Percentiles rank a stretch among this genome's conserved stretches.
phyloP scores from a whole-genome alignment of 345 rosid genomes.

The Turnera subulata region DNA sequence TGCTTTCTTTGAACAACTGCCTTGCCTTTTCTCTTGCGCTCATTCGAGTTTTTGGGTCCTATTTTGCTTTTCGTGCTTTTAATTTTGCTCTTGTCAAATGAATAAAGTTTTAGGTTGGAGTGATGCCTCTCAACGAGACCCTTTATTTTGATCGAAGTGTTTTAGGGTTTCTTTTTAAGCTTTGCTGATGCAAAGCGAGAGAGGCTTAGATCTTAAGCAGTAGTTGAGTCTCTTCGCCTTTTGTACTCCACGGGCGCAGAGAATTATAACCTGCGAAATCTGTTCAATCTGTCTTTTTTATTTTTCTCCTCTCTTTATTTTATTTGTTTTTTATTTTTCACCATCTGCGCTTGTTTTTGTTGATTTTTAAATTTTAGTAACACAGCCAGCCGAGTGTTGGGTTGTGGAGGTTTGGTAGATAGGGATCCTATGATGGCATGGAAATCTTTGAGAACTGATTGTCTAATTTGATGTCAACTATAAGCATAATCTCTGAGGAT shows the following conservation, averaged over 20 bases:
- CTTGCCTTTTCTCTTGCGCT: not conserved
- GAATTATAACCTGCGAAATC: slow-evolving; percentile 44
- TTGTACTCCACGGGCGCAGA: slow-evolving; percentile 28
- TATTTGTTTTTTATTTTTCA: too few relatives aligned
- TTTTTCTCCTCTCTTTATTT: too few relatives aligned
- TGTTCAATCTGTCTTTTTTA: rapidly evolving
- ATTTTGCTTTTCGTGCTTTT: not conserved
- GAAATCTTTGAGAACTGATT: slow-evolving; percentile 63
- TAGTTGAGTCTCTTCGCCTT: slow-evolving; percentile 52
- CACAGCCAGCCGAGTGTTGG: too few relatives aligned
- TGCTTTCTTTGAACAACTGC: not conserved
- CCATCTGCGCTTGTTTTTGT: too few relatives aligned
- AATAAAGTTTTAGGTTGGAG: not conserved
- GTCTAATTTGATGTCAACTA: slow-evolving; percentile 36
- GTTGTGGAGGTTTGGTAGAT: not conserved
- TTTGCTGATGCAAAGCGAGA: not conserved
- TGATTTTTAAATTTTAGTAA: too few relatives aligned
- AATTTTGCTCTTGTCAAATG: not conserved
- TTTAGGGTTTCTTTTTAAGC: slow-evolving; percentile 16
- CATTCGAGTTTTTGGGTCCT: not conserved
- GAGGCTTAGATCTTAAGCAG: slow-evolving; percentile 43
- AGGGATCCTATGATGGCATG: slow-evolving; percentile 50
- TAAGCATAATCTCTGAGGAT: slow-evolving; percentile 46
- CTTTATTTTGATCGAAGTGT: slow-evolving; percentile 3
- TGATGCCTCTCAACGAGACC: slow-evolving; percentile 27